Evolutionary conservation across 371 early-diverging fungal species (phyloP).

Genomic region (Rhizopus arrhizus): DNA sequence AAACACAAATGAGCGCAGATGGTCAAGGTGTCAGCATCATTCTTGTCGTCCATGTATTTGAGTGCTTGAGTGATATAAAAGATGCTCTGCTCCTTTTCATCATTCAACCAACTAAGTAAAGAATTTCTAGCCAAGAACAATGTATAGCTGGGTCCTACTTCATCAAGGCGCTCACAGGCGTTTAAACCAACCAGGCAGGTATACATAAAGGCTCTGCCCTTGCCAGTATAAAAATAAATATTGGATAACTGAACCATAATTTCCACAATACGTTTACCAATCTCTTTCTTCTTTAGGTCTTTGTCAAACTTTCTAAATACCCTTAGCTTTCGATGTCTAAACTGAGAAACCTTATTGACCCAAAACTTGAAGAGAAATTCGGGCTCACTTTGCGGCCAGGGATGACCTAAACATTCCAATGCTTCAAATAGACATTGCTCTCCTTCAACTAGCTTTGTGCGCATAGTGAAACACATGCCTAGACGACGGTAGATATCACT

Average conservation of each 20-base stretch:
- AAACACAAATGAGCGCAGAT: slow-evolving; percentile 56
- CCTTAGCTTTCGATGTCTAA: slow-evolving; percentile 27
- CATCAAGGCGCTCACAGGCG: slow-evolving; percentile 50
- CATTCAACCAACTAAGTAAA: slow-evolving; percentile 53
- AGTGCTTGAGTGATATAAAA: slow-evolving; percentile 53
- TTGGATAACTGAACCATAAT: slow-evolving; percentile 59
- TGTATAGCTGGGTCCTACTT: slow-evolving; percentile 45
- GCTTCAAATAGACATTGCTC: slow-evolving; percentile 52
- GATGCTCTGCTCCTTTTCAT: slow-evolving; percentile 48
- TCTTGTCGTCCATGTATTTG: slow-evolving; percentile 37
- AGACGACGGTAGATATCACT: slow-evolving; percentile 61
- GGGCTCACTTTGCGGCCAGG: slow-evolving; percentile 45
- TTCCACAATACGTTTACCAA: slow-evolving; percentile 46
- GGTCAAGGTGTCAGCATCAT: slow-evolving; percentile 45
- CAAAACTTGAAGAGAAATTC: slow-evolving; percentile 45
- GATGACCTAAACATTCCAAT: slow-evolving; percentile 41
- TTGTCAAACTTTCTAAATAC: slow-evolving; percentile 19
- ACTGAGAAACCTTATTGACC: slow-evolving; percentile 32
- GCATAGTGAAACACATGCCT: slow-evolving; percentile 58
- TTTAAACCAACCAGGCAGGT: slow-evolving; percentile 50
- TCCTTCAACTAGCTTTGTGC: slow-evolving; percentile 55
- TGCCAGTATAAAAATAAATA: slow-evolving; percentile 55
- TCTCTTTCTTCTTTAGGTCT: slow-evolving; percentile 35
- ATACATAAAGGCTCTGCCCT: slow-evolving; percentile 47
- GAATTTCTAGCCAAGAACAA: slow-evolving; percentile 55